phyloP scores from a whole-genome alignment of 2,329 filamentous ascomycete genomes.

The Byssothecium circinans region DNA sequence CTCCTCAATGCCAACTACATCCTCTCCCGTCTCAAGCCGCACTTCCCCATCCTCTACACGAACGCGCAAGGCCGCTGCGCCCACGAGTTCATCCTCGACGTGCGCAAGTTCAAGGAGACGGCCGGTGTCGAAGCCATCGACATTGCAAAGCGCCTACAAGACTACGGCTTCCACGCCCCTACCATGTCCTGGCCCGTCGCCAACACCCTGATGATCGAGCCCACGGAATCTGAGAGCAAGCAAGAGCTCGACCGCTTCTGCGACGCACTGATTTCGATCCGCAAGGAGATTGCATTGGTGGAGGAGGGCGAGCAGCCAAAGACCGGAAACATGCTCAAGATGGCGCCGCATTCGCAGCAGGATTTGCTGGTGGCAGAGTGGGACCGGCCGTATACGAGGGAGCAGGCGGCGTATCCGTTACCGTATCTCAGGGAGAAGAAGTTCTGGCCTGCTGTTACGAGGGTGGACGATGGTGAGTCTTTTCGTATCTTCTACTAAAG shows the following conservation, averaged over 20 bases:
- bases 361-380: slow-evolving; percentile 78
- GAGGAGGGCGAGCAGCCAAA: slow-evolving; percentile 77
- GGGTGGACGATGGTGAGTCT: slow-evolving; percentile 80
- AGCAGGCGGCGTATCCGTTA: slow-evolving; percentile 85
- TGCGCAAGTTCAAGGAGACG: slow-evolving; percentile 79
- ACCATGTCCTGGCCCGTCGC: slow-evolving; percentile 97
- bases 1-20: slow-evolving; percentile 98
- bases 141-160: slow-evolving; percentile 92
- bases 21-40: slow-evolving; percentile 77
- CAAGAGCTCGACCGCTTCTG: slow-evolving; percentile 92
- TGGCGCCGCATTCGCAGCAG: slow-evolving; percentile 80
- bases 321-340: slow-evolving; percentile 83
- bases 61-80: slow-evolving; percentile 86
- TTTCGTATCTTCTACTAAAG: slow-evolving; percentile 15
- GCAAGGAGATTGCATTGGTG: slow-evolving; percentile 78
- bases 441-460: slow-evolving; percentile 89
- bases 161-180: slow-evolving; percentile 95
- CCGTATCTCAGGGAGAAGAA: slow-evolving; percentile 89
- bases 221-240: slow-evolving; percentile 90
- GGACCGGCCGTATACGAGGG: slow-evolving; percentile 78
- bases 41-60: slow-evolving; percentile 93
- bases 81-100: slow-evolving; percentile 95
- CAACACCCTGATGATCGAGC: slow-evolving; percentile 97
- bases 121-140: slow-evolving; percentile 89
- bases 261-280: slow-evolving; percentile 83